Evolutionary conservation across 306 rosid genomes (phyloP).

Genomic region (Medicago lupulina): DNA sequence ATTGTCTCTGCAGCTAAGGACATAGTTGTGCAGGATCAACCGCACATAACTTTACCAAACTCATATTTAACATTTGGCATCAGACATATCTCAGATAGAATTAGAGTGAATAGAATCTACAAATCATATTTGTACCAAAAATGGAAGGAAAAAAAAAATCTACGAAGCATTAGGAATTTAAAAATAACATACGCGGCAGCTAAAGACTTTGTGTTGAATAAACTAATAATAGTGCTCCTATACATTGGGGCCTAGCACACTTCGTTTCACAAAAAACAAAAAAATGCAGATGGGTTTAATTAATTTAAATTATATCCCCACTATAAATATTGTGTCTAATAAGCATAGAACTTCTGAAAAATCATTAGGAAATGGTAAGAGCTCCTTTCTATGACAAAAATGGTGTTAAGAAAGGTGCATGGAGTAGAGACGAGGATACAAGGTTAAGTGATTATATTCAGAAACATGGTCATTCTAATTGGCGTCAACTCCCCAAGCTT

Average conservation of each 20-base stretch:
- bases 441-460: conserved; percentile 59
- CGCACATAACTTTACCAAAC: no score
- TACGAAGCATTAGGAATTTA: no score
- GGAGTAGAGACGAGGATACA: conserved; percentile 75
- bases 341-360: neutral
- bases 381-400: conserved; percentile 64
- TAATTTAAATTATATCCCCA: neutral
- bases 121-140: no score
- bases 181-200: neutral
- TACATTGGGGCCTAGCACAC: neutral
- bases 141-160: no score
- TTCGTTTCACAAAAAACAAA: neutral
- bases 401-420: conserved; percentile 79
- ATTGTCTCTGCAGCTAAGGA: no score
- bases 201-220: neutral
- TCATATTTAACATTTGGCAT: no score
- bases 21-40: no score
- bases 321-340: no score
- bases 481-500: conserved; percentile 72
- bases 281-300: neutral
- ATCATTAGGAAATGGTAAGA: conserved; percentile 61
- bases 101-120: no score
- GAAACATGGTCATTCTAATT: conserved; percentile 62
- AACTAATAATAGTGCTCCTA: no score
- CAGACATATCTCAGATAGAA: no score